Evolutionary conservation across 2,329 filamentous ascomycete species (phyloP), one percentile per base, ranked within the genome.

Genomic region (Stemphylium lycopersici): DNA sequence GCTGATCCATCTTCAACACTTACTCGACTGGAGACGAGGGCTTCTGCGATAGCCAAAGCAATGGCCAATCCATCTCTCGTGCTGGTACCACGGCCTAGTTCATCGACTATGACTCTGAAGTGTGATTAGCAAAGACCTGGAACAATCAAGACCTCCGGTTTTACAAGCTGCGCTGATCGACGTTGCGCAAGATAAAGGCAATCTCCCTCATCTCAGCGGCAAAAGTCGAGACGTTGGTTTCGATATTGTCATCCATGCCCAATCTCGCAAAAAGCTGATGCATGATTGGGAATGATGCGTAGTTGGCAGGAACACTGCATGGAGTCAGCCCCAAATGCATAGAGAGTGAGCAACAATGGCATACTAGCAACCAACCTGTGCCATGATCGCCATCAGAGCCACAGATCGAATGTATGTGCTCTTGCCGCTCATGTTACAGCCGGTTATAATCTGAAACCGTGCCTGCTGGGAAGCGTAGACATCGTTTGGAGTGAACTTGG

Each of bases 341-440:
- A 36, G 7, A 37, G 24, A 16, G n/a, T 16, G 29, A 8, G 16
- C 0, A 16, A 37, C 37, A 13, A n/a, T 15, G 10, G 24, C 59
- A 16, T 58, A 73, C 71, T 96, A 98, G 65, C 87, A 90, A 3
- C 93, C 93, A 46, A 97, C 87, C 67, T 99, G 95, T 0, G 91
- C 91, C 92, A 99, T 97, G 53, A 99, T 87, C 39, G 90, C 86
- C 69, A 96, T 85, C 29, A 99, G 79, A 0, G 93, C 90, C 20
- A 96, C 81, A 1, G 90, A 88, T 44, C 91, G 87, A 58, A 98
- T 96, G 68, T 97, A 98, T 0, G 93, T 99, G 60, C 90, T 96
- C 73, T 98, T 99, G 0, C 72, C 95, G 65, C 91, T 96, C 95
- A 99, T 99, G 66, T 99, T 99, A 72, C 91, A 96, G 3, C 95